Evolutionary conservation across 1,284 basidiomycete species (phyloP), one percentile per base, ranked within the genome.

Genomic region (Ustilago cynodontis): DNA sequence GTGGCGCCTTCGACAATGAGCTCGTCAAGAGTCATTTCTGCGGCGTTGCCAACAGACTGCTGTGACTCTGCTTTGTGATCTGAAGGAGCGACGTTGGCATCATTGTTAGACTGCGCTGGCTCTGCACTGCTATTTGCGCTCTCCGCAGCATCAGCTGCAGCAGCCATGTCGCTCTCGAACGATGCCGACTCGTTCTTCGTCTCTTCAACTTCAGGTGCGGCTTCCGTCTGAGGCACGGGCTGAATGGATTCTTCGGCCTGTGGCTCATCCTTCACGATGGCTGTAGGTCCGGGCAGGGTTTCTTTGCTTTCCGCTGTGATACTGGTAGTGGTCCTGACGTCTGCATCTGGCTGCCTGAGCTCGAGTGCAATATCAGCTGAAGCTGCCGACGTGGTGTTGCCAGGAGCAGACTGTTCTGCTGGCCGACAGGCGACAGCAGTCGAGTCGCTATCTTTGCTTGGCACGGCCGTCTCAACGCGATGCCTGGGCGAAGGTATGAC

Each of bases 11-110:
- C 57, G 11, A 49, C 58, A 22, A 71, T 58, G 7, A 65, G 50
- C 5, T 64, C 63, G 20, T 71, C 55, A 2, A 71, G 7, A 1
- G 54, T 35, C 63, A 61, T 65, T 22, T 62, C 68, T 16, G 41
- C 24, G 14, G 5, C 51, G 31, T 20, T 35, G 6, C 13, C 51
- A 8, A 31, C 26, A 33, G 22, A 20, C 35, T 18, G 29, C 43
- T 49, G 41, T 6, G 39, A 24, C 1, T 24, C 9, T 1, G 41
- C 14, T 8, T 43, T 56, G 13, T 29, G 20, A 14, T 6, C 52
- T 37, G 14, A 5, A 29, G 39, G n/a, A 31, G 26, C 26, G 8
- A 16, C 16, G 50, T 51, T 16, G 50, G 4, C 16, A 8, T 14
- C 7, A 16, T 18, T 7, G 3, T 41, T n/a, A 41, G 37, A 14